Base-by-base conservation (phyloP, 208 protist genomes). In the Acanthamoeba castellanii region DNA sequence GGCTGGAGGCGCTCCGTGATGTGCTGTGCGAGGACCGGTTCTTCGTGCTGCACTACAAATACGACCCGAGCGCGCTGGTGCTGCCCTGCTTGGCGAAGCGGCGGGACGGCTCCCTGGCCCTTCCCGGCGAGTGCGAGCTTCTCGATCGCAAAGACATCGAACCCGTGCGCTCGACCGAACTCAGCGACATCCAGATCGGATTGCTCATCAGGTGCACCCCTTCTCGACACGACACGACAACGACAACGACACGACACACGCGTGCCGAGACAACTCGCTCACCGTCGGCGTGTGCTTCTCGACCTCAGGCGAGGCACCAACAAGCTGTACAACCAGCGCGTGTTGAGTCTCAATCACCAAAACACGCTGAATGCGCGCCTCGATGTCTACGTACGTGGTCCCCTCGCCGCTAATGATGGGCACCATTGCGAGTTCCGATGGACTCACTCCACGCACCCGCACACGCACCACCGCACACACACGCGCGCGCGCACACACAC, bases 1-100 rank as follows among this genome's bases (percentile, higher is more conserved):
- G 70, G 18, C 89, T 94, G 11, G 68, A 57, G n/a, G n/a, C n/a
- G 34, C n/a, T 94, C 25, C 64, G 89, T 22, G 68, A 82, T 59
- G 25, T 68, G 68, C 42, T 94, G n/a, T 59, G 55, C 47, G 89
- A 94, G 32, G 55, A 94, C 47, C 37, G 64, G 37, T 74, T 82
- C 32, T 66, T 94, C 47, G 59, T 82, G 30, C 45, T 94, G 34
- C 89, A 94, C 32, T 94, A 94, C 70, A 94, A 94, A 34, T 94
- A 94, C 45, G 66, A 94, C 68, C 30, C 25, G 11, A n/a, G 30
- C 34, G 50, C 47, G 20, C 9, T 94, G 13, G 13, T 94, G 16
- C 5, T 16, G 59, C 89, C 89, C 4, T 94, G 89, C 42, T 34
- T 94, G 42, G 32, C 82, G 9, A 42, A 20, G 13, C 6, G 20